These are phyloP conservation scores for Plasmodium malariae DNA, from an alignment of 169 alveolate species.

Conservation along the genomic window DNA sequence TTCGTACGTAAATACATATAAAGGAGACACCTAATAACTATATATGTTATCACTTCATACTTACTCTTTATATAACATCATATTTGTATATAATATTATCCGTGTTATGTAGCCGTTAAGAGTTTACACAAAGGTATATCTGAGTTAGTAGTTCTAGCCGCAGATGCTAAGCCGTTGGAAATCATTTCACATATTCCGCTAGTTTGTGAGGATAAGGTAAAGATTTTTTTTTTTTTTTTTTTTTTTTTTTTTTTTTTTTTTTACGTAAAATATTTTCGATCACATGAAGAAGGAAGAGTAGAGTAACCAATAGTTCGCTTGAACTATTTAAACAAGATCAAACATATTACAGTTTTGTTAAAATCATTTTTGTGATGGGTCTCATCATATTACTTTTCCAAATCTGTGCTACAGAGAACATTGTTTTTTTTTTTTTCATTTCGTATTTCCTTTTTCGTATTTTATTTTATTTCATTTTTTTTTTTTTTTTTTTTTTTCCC, in stretches of 20 bases:
- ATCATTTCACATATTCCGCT: conserved; percentile 98
- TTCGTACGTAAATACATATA: conserved; percentile 22
- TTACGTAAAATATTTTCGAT: no score
- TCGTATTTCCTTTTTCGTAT: background rate
- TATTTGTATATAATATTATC: conserved; percentile 23
- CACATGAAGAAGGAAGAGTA: no score
- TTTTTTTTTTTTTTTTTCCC: background rate
- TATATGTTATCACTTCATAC: no score
- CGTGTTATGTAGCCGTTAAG: conserved; percentile 95
- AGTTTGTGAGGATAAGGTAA: conserved; percentile 98
- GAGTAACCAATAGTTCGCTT: no score
- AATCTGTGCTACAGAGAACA: no score
- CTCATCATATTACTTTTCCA: no score
- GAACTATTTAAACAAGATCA: no score
- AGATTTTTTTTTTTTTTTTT: background rate
- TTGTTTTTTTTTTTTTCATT: background rate
- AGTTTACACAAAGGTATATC: conserved; percentile 98
- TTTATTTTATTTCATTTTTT: background rate
- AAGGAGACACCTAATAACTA: no score
- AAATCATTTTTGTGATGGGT: no score
- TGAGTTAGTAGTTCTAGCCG: conserved; percentile 98
- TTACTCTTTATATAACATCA: no score
- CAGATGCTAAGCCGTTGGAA: conserved; percentile 99
- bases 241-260: background rate
- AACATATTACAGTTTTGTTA: no score